Percentiles rank a stretch among this genome's conserved stretches.
phyloP scores from a whole-genome alignment of 2,329 filamentous ascomycete species.

The Hypoxylon sp. region DNA sequence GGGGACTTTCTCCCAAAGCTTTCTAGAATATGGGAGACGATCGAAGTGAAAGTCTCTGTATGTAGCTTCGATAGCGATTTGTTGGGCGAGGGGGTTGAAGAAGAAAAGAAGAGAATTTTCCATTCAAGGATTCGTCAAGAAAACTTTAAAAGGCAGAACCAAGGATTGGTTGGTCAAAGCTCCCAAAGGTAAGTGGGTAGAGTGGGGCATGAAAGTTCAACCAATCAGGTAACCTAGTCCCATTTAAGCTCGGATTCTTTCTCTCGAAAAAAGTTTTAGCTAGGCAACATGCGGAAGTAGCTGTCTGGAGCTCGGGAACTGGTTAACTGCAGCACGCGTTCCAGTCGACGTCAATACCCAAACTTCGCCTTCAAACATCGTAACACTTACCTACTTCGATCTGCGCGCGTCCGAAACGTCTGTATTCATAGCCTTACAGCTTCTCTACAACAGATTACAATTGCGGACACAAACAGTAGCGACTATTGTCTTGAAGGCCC shows the following conservation, averaged over 20 bases:
- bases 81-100: constrained; percentile 90
- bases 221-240: background rate
- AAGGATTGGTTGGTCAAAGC: constrained; percentile 28
- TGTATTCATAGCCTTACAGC: background rate
- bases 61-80: constrained; percentile 99
- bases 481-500: background rate
- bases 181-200: constrained; percentile 5
- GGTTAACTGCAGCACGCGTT: constrained; percentile 12
- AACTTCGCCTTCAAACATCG: constrained; percentile 7
- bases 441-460: background rate
- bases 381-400: background rate
- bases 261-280: background rate
- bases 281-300: constrained; percentile 13
- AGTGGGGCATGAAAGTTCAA: no score
- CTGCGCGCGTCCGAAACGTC: background rate
- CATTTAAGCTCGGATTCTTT: constrained; percentile 5
- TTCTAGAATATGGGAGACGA: constrained; percentile 55
- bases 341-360: constrained; percentile 7
- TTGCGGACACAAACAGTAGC: no score
- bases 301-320: background rate
- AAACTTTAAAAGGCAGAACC: constrained; percentile 11
- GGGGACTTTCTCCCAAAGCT: constrained; percentile 99
- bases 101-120: constrained; percentile 52
- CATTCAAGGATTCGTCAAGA: constrained; percentile 17
- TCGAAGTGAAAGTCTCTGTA: constrained; percentile 78